Conservation (phyloP, 1,139 yeast genomes). For the Suhomyces bokatorum region DNA sequence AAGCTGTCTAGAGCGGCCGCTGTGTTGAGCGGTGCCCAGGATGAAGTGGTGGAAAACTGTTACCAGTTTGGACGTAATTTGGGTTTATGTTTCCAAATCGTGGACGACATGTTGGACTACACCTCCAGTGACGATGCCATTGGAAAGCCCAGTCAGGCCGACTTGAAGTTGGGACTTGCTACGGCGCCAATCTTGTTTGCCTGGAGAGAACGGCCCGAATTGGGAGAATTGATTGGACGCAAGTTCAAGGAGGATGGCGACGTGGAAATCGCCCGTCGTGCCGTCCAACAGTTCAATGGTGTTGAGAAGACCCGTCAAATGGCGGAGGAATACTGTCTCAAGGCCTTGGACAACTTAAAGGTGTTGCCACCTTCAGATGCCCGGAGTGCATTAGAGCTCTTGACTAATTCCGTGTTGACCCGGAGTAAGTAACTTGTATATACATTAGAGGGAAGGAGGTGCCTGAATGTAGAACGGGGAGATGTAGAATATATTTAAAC, state of each 20-base stretch:
- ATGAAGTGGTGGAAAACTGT: constrained; percentile 73
- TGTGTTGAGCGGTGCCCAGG: constrained; percentile 82
- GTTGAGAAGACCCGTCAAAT: constrained; percentile 72
- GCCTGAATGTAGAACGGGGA: no score
- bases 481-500: no score
- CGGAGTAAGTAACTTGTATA: constrained; percentile 57
- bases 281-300: constrained; percentile 73
- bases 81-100: constrained; percentile 93
- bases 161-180: constrained; percentile 87
- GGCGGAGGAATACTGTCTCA: constrained; percentile 76
- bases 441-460: not conserved
- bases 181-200: constrained; percentile 97
- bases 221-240: constrained; percentile 81
- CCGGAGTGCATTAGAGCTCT: constrained; percentile 79
- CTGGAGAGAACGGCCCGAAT: constrained; percentile 83
- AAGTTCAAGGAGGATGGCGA: constrained; percentile 83
- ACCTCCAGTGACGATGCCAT: constrained; percentile 78
- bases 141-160: constrained; percentile 97
- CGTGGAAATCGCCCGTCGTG: constrained; percentile 71
- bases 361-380: constrained; percentile 86
- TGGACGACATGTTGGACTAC: constrained; percentile 94
- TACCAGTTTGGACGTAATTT: constrained; percentile 90
- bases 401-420: constrained; percentile 81
- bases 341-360: constrained; percentile 72
- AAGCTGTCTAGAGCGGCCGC: constrained; percentile 94